phyloP scores from a whole-genome alignment of 2,329 filamentous ascomycete species.

The Arthroderma sp. region DNA sequence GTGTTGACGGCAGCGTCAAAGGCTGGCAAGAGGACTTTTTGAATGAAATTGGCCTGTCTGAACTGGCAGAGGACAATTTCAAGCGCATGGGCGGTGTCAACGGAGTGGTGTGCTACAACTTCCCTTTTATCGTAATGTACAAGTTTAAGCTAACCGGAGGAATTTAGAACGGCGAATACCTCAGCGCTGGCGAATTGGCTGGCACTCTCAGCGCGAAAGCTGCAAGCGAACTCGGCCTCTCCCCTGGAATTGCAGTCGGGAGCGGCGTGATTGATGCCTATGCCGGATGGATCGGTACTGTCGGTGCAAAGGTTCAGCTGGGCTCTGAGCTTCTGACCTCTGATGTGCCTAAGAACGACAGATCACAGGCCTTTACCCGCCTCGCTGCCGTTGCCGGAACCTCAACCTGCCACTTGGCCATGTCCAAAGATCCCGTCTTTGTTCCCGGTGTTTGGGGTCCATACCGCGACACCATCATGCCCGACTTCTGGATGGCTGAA shows the following conservation, averaged over 20 bases:
- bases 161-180: slow-evolving; percentile 71
- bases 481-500: slow-evolving; percentile 91
- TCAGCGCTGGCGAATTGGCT: slow-evolving; percentile 83
- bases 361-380: slow-evolving; percentile 84
- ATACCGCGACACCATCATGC: slow-evolving; percentile 85
- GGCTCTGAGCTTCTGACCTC: slow-evolving; percentile 53
- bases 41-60: slow-evolving; percentile 68
- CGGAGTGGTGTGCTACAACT: slow-evolving; percentile 65
- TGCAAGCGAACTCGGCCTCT: slow-evolving; percentile 68
- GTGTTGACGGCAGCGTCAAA: slow-evolving; percentile 91
- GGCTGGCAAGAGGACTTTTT: slow-evolving; percentile 97
- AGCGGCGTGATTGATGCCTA: slow-evolving; percentile 98
- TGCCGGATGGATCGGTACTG: slow-evolving; percentile 95
- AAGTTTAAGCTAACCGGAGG: slow-evolving; percentile 2
- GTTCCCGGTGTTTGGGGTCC: slow-evolving; percentile 95
- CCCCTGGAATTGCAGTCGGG: slow-evolving; percentile 77
- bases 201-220: slow-evolving; percentile 75
- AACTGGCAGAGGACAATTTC: slow-evolving; percentile 74
- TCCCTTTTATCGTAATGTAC: slow-evolving; percentile 11
- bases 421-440: slow-evolving; percentile 87
- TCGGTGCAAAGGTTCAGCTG: slow-evolving; percentile 87
- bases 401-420: slow-evolving; percentile 91
- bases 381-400: slow-evolving; percentile 91
- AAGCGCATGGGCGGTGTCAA: slow-evolving; percentile 89
- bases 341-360: slow-evolving; percentile 61